Evolutionary conservation across 179 eudicot species (phyloP).

Genomic region (Sideroxylon spinosum): DNA sequence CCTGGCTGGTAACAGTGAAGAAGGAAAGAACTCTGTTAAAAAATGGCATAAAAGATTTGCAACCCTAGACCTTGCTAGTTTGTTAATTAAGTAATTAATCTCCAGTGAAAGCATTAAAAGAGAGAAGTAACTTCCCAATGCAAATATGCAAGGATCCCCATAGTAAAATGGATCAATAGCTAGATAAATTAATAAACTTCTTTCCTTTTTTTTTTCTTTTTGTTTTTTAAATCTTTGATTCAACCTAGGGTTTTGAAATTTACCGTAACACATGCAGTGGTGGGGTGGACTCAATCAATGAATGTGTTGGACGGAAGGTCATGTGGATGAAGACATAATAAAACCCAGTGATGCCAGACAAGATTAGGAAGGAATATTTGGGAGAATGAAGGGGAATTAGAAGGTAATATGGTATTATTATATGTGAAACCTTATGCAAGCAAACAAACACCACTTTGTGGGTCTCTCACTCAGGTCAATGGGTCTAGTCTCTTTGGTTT

Average conservation of each 20-base stretch:
- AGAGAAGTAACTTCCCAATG: conserved; percentile 20
- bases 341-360: conserved; percentile 39
- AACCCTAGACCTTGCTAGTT: background rate
- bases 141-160: conserved; percentile 10
- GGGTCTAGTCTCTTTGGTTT: conserved; percentile 18
- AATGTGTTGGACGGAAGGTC: conserved; percentile 13
- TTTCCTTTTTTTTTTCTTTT: background rate
- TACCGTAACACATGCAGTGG: conserved; percentile 14
- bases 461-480: conserved; percentile 25
- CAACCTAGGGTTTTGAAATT: conserved; percentile 34
- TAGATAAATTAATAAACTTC: background rate
- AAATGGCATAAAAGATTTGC: background rate
- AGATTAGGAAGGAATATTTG: conserved; percentile 49
- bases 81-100: background rate
- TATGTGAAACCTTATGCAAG: background rate
- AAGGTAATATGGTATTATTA: conserved; percentile 29
- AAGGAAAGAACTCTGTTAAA: conserved; percentile 5
- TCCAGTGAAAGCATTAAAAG: conserved; percentile 23
- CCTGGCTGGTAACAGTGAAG: background rate
- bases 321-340: conserved; percentile 41
- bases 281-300: conserved; percentile 26
- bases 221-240: conserved; percentile 25
- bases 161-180: background rate
- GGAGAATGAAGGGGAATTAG: conserved; percentile 49
- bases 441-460: conserved; percentile 27